Conservation (phyloP, 441 rosid species). For the Populus hybrid region DNA sequence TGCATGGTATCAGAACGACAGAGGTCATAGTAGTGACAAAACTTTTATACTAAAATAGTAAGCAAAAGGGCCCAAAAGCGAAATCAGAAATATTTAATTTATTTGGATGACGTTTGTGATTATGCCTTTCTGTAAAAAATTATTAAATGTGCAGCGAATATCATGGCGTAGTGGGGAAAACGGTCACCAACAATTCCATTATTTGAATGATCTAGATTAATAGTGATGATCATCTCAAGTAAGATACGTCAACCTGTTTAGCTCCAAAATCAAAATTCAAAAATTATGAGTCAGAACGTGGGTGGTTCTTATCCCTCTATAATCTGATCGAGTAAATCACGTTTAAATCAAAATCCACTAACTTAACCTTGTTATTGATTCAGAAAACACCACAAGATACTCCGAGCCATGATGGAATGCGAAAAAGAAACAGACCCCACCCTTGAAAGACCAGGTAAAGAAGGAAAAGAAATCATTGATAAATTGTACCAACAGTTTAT, state of each 20-base stretch:
- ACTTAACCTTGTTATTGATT: background rate
- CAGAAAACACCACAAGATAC: background rate
- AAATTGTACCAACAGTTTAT: constrained; percentile 23
- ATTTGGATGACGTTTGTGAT: background rate
- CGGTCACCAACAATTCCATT: background rate
- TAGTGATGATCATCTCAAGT: background rate
- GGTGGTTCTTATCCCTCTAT: constrained; percentile 25
- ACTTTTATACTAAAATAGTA: too few relatives aligned
- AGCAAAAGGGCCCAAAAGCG: background rate
- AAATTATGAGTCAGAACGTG: constrained; percentile 20
- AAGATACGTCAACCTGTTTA: background rate
- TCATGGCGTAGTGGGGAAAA: background rate
- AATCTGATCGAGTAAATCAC: constrained; percentile 16
- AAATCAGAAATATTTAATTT: too few relatives aligned
- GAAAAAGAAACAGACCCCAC: constrained; percentile 21
- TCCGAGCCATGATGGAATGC: constrained; percentile 6
- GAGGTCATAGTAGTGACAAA: background rate
- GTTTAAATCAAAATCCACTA: constrained; percentile 29
- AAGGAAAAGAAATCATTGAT: constrained; percentile 12
- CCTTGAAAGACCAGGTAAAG: constrained; percentile 27
- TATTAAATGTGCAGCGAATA: background rate
- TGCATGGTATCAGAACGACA: background rate
- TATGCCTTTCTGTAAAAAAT: background rate
- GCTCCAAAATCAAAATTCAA: constrained; percentile 23
- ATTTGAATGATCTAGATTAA: background rate